Evolutionary conservation across 208 protist genomes (phyloP).

Genomic region (Trichomonas vaginalis): DNA sequence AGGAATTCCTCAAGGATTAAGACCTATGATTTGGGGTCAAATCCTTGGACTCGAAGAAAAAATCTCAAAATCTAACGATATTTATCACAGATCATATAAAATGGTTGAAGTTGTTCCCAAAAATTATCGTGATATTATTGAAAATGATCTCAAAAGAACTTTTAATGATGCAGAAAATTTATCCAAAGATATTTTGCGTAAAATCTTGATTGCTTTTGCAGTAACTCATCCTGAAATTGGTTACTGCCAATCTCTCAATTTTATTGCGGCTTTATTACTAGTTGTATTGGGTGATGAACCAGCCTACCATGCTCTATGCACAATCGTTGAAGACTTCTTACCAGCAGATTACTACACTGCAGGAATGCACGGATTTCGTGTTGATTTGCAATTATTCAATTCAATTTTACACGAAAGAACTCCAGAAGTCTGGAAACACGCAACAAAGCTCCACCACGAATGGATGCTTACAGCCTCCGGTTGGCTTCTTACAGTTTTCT

Average conservation of each 20-base stretch:
- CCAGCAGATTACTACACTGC: slow-evolving; percentile 20
- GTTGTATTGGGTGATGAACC: slow-evolving; percentile 47
- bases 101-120: background rate
- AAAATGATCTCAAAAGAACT: background rate
- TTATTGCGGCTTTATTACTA: slow-evolving; percentile 44
- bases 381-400: slow-evolving; percentile 15
- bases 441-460: background rate
- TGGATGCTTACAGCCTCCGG: background rate
- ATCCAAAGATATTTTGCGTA: slow-evolving; percentile 22
- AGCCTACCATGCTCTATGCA: slow-evolving; percentile 44
- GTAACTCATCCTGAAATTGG: slow-evolving; percentile 41
- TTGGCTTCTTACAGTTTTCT: slow-evolving; percentile 7
- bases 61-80: background rate
- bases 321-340: slow-evolving; percentile 35
- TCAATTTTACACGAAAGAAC: background rate
- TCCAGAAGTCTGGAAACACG: background rate
- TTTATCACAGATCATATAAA: background rate
- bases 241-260: slow-evolving; percentile 56
- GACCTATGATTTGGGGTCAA: background rate
- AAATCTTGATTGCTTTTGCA: slow-evolving; percentile 37
- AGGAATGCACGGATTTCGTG: slow-evolving; percentile 5
- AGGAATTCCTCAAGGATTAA: background rate
- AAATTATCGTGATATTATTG: background rate
- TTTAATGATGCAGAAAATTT: background rate
- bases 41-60: background rate